Evolutionary conservation across 2,329 filamentous ascomycete species (phyloP).

Genomic region (Metarhizium rileyi): DNA sequence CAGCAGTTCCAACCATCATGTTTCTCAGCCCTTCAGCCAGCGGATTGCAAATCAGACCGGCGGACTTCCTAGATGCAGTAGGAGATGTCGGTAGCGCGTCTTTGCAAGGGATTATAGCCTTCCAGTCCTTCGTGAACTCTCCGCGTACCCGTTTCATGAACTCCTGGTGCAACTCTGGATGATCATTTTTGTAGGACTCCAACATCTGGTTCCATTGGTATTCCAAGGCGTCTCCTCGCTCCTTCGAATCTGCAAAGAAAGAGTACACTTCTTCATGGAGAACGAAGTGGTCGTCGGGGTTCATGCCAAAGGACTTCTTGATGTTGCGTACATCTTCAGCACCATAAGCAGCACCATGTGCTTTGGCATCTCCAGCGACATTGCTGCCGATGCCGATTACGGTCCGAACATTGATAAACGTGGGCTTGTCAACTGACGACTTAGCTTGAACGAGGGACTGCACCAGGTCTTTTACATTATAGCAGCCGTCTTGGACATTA

Average conservation of each 20-base stretch:
- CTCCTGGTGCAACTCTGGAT: slow-evolving; percentile 40
- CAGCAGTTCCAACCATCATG: slow-evolving; percentile 45
- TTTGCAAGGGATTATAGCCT: slow-evolving; percentile 34
- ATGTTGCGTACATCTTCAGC: slow-evolving; percentile 37
- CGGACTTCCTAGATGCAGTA: slow-evolving; percentile 40
- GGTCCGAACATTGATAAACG: slow-evolving; percentile 47
- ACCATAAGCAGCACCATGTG: slow-evolving; percentile 50
- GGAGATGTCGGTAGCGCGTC: slow-evolving; percentile 33
- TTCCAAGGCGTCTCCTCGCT: slow-evolving; percentile 30
- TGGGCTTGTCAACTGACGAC: slow-evolving; percentile 34
- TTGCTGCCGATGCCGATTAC: slow-evolving; percentile 44
- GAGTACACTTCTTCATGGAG: slow-evolving; percentile 34
- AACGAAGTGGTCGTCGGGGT: slow-evolving; percentile 26
- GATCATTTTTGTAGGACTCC: slow-evolving; percentile 29
- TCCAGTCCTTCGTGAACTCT: slow-evolving; percentile 37
- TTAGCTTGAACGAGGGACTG: slow-evolving; percentile 5
- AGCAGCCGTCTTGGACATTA: slow-evolving; percentile 42
- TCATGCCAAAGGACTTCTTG: slow-evolving; percentile 23
- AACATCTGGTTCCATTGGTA: slow-evolving; percentile 19
- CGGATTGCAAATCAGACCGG: slow-evolving; percentile 39
- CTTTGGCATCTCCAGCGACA: slow-evolving; percentile 39
- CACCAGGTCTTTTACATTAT: slow-evolving; percentile 29
- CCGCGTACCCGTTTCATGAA: slow-evolving; percentile 38
- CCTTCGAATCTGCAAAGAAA: slow-evolving; percentile 38
- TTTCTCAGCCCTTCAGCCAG: slow-evolving; percentile 35